Base-by-base conservation (phyloP, 768 basidiomycete species). In the Asterophora parasitica region DNA sequence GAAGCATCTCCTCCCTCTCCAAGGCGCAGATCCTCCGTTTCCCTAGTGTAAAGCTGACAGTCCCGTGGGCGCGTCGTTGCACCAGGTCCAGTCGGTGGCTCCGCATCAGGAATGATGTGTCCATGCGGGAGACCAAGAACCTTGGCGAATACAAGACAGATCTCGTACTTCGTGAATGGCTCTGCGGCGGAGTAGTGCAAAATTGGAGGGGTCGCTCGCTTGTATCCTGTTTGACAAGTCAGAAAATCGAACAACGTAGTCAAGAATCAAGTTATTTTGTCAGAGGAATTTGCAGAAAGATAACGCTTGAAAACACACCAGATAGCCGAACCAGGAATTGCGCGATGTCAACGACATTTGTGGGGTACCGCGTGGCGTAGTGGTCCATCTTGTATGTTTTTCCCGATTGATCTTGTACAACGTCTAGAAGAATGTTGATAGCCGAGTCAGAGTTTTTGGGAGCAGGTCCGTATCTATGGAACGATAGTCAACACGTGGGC, bases 371-470 rank as follows among this genome's bases (percentile, higher is more conserved):
- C 13, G 85, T 89, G 19, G 91, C 92, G 61, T 83, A 95, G 63
- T 95, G 85, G 62, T 99, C 95, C 95, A 97, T 97, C 64, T 83
- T 91, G 72, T 93, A 93, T 30, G 69, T 71, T 68, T 93, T 93
- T 2, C 88, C 89, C 4, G 85, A 87, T 56, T 88, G 88, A 60
- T 94, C 90, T 51, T 81, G 72, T 0, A 96, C 89, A 28, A 95
- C 74, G 62, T 96, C 92, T 23, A 93, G 65, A 5, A 99, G 75
- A 45, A 91, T 74, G 61, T 97, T 98, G 53, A 98, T 76, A 0
- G 95, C 94, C 4, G 83, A 83, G 59, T 98, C 95, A 3, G 84
- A 77, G 58, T 94, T 93, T 51, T 82, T 82, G 17, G 83, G 81
- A 2, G 88, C 80, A 3, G 88, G 84, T 0, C 95, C 95, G 61